Evolutionary conservation across 805 yeast genomes (phyloP), one percentile per base, ranked within the genome.

Genomic region (Scheffersomyces ergatensis): DNA sequence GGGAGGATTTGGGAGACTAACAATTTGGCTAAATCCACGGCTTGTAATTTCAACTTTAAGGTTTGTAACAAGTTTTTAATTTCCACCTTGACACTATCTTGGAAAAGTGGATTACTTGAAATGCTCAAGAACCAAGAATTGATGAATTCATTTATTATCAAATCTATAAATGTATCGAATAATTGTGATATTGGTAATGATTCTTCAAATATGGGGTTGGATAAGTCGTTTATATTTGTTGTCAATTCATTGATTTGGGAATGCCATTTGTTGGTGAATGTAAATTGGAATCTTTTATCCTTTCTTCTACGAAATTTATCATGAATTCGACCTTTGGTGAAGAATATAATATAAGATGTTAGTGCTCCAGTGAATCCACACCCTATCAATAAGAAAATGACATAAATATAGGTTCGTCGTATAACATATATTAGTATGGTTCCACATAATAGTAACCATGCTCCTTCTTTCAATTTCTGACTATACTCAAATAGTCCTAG

Each of bases 1-100:
- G 97, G 96, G 5, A 86, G 40, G 0, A 86, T 26, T 34, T 72
- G 72, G 23, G 78, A 62, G 1, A 87, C 81, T 2, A 85, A 44
- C 23, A 88, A 54, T 32, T 72, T 72, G 1, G 89, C 70, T 16
- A 77, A 60, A 51, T 87, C 88, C 1, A 80, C 42, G 0, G 54
- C 50, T 0, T 45, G 53, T 1, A 82, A 42, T 23, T 83, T 59
- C 3, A 47, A 43, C 19, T 72, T 71, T 6, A 89, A 38, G 15
- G 61, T 61, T 7, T 46, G 49, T 1, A 80, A 53, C 0, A 76
- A 74, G 2, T 46, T 37, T 7, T 72, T 62, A 23, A 84, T 58
- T 38, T 78, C 76, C 2, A 53, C 36, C 33, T 66, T 69, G 6
- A 83, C 60, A 21, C 70, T 68, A 11, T 70, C 66, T 33, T 58